phyloP scores from a whole-genome alignment of 1,139 yeast genomes.

The Taphrina confusa region DNA sequence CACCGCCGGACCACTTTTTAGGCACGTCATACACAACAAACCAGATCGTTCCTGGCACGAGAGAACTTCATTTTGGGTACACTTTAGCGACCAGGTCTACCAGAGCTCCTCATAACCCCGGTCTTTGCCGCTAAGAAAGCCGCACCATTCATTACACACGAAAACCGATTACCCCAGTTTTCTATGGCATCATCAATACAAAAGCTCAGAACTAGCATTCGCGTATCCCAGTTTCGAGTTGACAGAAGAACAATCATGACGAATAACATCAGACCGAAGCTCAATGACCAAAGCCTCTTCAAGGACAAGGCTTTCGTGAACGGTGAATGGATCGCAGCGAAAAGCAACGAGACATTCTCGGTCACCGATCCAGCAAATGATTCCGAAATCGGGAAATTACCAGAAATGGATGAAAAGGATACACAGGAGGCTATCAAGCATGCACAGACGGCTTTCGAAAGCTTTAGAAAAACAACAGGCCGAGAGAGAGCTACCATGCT shows the following conservation, averaged over 20 bases:
- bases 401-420: slow-evolving; percentile 58
- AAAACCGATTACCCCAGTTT: slow-evolving; percentile 4
- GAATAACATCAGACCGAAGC: slow-evolving; percentile 44
- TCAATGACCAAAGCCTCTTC: slow-evolving; percentile 42
- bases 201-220: background rate
- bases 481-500: slow-evolving; percentile 69
- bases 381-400: slow-evolving; percentile 57
- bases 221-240: background rate
- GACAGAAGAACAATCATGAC: slow-evolving; percentile 6
- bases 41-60: no score
- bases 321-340: slow-evolving; percentile 67
- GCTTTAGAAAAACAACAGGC: slow-evolving; percentile 61
- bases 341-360: slow-evolving; percentile 58
- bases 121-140: no score
- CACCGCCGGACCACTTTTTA: no score
- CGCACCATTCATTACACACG: no score
- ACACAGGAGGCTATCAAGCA: slow-evolving; percentile 55
- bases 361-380: slow-evolving; percentile 78
- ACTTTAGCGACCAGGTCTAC: no score
- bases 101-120: slow-evolving; percentile 12
- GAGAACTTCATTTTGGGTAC: no score
- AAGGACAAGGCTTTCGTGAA: slow-evolving; percentile 57
- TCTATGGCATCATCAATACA: slow-evolving; percentile 5
- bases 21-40: no score
- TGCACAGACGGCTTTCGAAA: slow-evolving; percentile 62